phyloP scores from a whole-genome alignment of 768 basidiomycete species.

The Panus rudis region DNA sequence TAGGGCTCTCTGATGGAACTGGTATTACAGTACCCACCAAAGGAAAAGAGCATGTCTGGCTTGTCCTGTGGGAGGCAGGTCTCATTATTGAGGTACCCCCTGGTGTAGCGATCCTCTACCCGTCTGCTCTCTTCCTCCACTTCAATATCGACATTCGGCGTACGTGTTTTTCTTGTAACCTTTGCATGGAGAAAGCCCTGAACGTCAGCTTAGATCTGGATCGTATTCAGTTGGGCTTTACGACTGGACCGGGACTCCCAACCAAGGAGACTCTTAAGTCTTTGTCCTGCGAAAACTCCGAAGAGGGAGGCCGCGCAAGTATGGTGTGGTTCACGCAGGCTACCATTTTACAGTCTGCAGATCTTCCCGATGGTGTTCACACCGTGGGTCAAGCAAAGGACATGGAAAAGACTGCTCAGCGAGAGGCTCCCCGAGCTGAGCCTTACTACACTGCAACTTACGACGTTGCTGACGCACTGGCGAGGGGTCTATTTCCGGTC shows the following conservation, averaged over 20 bases:
- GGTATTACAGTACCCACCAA: no score
- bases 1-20: no score
- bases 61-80: constrained; percentile 29
- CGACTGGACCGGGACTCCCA: no score
- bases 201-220: no score
- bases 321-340: constrained; percentile 8
- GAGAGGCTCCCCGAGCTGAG: neutral
- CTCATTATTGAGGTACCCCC: constrained; percentile 27
- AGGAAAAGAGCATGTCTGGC: constrained; percentile 17
- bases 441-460: neutral
- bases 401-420: neutral
- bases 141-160: constrained; percentile 25
- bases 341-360: neutral
- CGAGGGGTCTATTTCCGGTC: neutral
- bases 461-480: neutral
- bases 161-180: no score
- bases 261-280: no score
- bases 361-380: neutral
- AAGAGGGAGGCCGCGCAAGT: neutral
- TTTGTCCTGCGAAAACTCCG: no score
- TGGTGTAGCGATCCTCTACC: constrained; percentile 24
- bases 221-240: no score
- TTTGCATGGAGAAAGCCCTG: no score
- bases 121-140: constrained; percentile 27
- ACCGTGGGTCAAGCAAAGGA: neutral